Percentiles rank a stretch among this genome's conserved stretches.
Conservation (phyloP, 768 basidiomycete genomes). For the Exsudoporus frostii region DNA sequence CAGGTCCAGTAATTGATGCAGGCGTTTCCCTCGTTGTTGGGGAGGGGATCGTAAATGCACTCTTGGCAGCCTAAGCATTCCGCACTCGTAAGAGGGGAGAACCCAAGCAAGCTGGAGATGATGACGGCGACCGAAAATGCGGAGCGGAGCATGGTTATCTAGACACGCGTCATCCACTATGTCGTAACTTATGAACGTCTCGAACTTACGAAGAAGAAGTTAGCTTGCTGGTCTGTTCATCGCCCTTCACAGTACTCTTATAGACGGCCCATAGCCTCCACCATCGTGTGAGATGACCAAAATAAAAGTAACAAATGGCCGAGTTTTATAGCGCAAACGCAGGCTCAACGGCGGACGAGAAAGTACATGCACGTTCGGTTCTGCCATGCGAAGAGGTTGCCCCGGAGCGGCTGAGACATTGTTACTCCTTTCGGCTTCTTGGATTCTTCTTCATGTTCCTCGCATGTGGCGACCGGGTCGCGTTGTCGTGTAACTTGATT, state of each 20-base stretch:
- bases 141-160: neutral
- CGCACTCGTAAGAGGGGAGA: neutral
- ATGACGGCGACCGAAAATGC: neutral
- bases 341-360: neutral
- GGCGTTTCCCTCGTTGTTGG: neutral
- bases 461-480: neutral
- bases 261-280: neutral
- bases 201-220: too few species aligned
- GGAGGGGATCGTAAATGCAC: neutral
- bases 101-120: neutral
- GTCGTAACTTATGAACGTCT: neutral
- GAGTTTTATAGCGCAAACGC: neutral
- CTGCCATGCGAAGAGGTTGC: neutral
- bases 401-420: neutral
- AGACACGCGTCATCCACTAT: neutral
- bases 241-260: neutral
- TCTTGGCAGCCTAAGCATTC: neutral
- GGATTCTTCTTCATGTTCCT: neutral
- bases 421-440: neutral
- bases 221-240: neutral
- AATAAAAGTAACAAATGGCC: neutral
- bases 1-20: neutral
- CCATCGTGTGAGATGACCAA: neutral
- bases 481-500: neutral
- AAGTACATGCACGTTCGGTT: neutral